Evolutionary conservation across 371 early-diverging fungal species (phyloP), one percentile per base, ranked within the genome.

Genomic region (Apophysomyces variabilis): DNA sequence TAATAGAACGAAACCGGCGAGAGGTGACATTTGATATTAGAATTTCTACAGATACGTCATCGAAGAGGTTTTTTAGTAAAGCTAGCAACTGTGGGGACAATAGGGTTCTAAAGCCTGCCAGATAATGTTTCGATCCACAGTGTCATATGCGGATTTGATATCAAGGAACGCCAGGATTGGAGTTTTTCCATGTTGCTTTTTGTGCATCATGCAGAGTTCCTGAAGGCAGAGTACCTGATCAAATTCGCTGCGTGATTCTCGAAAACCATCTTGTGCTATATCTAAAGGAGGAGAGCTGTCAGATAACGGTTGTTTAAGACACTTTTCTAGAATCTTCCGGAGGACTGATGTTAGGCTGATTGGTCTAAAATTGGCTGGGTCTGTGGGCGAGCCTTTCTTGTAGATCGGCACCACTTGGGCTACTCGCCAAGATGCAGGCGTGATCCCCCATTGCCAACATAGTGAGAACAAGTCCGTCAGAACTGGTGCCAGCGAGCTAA

Each of bases 211-310:
- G 57, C 50, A 61, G 11, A 73, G 18, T 16, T 69, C 69, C 37
- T 73, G 73, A 0, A 74, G 66, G 59, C 69, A 69, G 0, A 72
- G 46, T 0, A 76, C 73, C 62, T 75, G 77, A 18, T 74, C 77
- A 0, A 77, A 47, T 8, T 74, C 61, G 64, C 76, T 60, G 5
- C 74, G 66, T 1, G 54, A 43, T 9, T 57, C 35, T 4, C 70
- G 72, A 41, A 80, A 80, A 4, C 77, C 77, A 44, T 75, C 77
- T 66, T 80, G 74, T 4, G 65, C 74, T 0, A 69, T 14, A 37
- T 80, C 59, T 4, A 71, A n/a, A 2, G 63, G 35, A 0, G 65
- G 67, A 7, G 64, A 56, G 14, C 21, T 2, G 9, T 37, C 7
- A 0, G 5, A 18, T 18, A 66, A 64, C 0, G 35, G 1, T 14